These are phyloP conservation scores for Spinellus fusiger DNA, from an alignment of 192 early-diverging fungal species.

Conservation along the genomic window DNA sequence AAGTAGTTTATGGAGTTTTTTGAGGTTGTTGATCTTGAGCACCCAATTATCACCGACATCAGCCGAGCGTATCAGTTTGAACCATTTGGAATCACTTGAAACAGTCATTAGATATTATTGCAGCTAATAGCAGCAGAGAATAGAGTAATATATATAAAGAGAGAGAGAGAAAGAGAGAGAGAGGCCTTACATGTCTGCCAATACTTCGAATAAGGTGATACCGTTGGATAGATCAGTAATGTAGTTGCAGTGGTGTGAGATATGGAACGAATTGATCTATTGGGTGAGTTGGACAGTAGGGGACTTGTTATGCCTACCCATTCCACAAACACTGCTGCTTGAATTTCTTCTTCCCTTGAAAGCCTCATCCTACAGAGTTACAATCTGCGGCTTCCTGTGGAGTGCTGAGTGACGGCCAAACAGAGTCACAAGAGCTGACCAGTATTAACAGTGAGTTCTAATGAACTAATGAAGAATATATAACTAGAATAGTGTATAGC, in stretches of 20 bases:
- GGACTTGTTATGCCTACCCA: conserved; percentile 23
- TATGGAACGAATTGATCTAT: conserved; percentile 63
- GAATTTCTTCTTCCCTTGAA: conserved; percentile 3
- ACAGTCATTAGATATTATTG: not conserved
- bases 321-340: conserved; percentile 26
- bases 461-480: no score
- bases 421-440: no score
- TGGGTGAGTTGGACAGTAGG: not conserved
- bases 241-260: conserved; percentile 37
- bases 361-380: conserved; percentile 1
- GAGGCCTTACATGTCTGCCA: conserved; percentile 72
- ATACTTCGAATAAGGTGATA: conserved; percentile 74
- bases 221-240: conserved; percentile 75
- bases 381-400: no score
- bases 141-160: not conserved
- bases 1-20: conserved; percentile 82
- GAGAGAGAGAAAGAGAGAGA: not conserved
- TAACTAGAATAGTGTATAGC: no score
- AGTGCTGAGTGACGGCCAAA: no score
- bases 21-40: conserved; percentile 85
- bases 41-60: conserved; percentile 94
- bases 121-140: not conserved
- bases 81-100: conserved; percentile 83
- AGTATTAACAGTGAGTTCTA: no score
- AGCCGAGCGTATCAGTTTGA: conserved; percentile 66